These are phyloP conservation scores for Passiflora organensis DNA, from an alignment of 345 rosid genomes.

Conservation along the genomic window DNA sequence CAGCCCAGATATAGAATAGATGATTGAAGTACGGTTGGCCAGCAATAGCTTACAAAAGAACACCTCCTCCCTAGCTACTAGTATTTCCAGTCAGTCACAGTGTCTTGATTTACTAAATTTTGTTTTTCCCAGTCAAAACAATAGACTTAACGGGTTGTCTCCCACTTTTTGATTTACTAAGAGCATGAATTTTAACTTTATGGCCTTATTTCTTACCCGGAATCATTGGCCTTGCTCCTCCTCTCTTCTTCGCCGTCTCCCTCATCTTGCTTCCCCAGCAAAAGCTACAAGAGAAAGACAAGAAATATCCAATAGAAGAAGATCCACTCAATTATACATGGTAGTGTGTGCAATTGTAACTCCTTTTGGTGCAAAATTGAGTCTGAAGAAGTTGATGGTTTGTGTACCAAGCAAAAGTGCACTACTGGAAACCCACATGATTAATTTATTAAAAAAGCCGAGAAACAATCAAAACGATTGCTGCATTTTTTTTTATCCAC, in stretches of 20 bases:
- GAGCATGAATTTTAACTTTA: slow-evolving; percentile 16
- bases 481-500: neutral
- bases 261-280: slow-evolving; percentile 14
- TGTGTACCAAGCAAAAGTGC: neutral
- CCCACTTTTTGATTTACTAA: slow-evolving; percentile 3
- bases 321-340: slow-evolving; percentile 1
- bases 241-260: slow-evolving; percentile 11
- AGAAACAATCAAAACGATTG: neutral
- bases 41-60: slow-evolving; percentile 25
- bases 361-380: slow-evolving; percentile 28
- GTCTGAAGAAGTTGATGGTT: neutral
- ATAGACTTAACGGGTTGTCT: neutral
- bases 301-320: slow-evolving; percentile 2
- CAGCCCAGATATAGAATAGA: slow-evolving; percentile 21
- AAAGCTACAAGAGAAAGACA: slow-evolving; percentile 21
- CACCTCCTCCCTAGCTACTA: slow-evolving; percentile 34
- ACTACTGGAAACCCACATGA: slow-evolving; percentile 31
- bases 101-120: slow-evolving; percentile 12
- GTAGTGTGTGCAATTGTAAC: slow-evolving; percentile 1
- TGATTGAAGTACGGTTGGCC: slow-evolving; percentile 35
- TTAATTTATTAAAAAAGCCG: neutral
- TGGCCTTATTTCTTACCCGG: slow-evolving; percentile 46
- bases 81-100: slow-evolving; percentile 30
- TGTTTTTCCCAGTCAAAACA: slow-evolving; percentile 8
- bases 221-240: slow-evolving; percentile 31